Evolutionary conservation across 2,329 filamentous ascomycete species (phyloP), one percentile per base, ranked within the genome.

Genomic region (Diaporthe caulivora): DNA sequence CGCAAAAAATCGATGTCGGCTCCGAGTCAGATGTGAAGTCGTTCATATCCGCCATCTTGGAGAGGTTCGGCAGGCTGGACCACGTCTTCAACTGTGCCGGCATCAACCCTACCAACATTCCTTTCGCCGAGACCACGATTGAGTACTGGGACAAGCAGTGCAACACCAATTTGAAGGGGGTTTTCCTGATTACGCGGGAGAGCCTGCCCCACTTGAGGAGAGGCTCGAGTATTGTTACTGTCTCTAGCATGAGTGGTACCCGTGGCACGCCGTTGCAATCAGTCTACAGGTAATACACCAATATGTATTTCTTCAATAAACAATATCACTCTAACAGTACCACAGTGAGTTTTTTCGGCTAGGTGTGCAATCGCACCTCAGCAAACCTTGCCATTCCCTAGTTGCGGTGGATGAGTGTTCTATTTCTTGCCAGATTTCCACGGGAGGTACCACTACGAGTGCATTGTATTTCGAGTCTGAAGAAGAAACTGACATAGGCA

Each of bases 61-160:
- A 62, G 2, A 71, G 53, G 1, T 76, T 82, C 44, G 77, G 78
- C 10, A 75, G 75, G 11, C 77, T 84, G 15, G 78, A 83, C 76
- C 79, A 81, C 64, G 79, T 85, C 6, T 84, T 85, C 77, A 83
- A 83, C 75, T 86, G 86, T 71, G 80, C 83, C 9, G 86, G 86
- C 44, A 80, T 87, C n/a, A 88, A 88, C 75, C 86, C 86, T 1
- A 86, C 84, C 0, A 78, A 79, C 1, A 79, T 84, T 31, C 78
- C 82, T 3, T 80, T 86, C 37, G 81, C 80, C 42, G 78, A 82
- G 6, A 83, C 83, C 1, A 80, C 81, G 2, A 84, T 89, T 72
- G 85, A 80, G 15, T 89, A 87, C 76, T 87, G 83, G 79, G 82
- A 86, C 75, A 84, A 81, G 57, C 79, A 88, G 10, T 79, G 88